Evolutionary conservation across 768 basidiomycete genomes (phyloP).

Genomic region (Collybiopsis confluens): DNA sequence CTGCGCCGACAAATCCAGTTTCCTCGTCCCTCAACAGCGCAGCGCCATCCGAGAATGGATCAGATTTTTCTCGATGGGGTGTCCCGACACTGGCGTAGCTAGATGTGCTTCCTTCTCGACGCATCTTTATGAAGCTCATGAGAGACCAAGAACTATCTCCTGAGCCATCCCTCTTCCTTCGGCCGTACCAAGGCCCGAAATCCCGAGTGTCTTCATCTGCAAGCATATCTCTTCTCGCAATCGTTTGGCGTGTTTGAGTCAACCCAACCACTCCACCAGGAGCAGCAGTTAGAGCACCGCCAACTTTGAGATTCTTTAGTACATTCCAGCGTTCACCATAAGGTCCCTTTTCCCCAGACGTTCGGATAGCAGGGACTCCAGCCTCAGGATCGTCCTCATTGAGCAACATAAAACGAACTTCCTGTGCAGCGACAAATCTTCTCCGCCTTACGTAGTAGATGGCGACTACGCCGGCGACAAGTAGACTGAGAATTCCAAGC

Average conservation of each 20-base stretch:
- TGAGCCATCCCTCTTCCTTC: constrained; percentile 31
- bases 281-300: constrained; percentile 27
- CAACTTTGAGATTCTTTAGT: constrained; percentile 3
- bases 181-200: constrained; percentile 28
- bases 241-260: constrained; percentile 17
- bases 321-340: constrained; percentile 1
- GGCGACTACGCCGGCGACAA: constrained; percentile 35
- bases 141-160: constrained; percentile 54
- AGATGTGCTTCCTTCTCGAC: constrained; percentile 34
- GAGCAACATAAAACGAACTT: constrained; percentile 27
- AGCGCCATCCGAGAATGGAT: constrained; percentile 46
- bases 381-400: constrained; percentile 25
- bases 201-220: constrained; percentile 69
- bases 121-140: constrained; percentile 35
- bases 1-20: constrained; percentile 21
- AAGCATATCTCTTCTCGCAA: constrained; percentile 63
- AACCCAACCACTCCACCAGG: constrained; percentile 10
- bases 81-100: constrained; percentile 22
- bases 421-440: constrained; percentile 14
- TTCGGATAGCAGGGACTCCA: constrained; percentile 28
- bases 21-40: constrained; percentile 33
- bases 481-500: constrained; percentile 55
- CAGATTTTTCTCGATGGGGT: constrained; percentile 42
- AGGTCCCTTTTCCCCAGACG: constrained; percentile 5
- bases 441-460: constrained; percentile 43